Conservation (phyloP, 2,329 filamentous ascomycete species). For the Cladobotryum mycophilum region DNA sequence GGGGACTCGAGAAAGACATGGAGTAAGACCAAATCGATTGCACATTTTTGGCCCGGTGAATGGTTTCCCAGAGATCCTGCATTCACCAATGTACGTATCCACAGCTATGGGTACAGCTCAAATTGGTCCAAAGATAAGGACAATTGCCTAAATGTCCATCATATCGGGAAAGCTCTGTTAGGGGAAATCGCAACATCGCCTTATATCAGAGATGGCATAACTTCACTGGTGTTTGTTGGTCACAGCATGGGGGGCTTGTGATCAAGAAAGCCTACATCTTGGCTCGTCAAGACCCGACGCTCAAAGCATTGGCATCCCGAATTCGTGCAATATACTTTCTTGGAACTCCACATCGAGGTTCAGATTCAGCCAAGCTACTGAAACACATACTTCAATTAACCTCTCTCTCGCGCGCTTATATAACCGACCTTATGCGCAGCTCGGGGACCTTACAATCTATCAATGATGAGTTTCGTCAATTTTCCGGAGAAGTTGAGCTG, state of each 20-base stretch:
- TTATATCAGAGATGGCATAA: not conserved
- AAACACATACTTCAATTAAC: not conserved
- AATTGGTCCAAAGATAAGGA: constrained; percentile 4
- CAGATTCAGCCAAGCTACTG: not conserved
- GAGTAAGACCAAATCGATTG: not conserved
- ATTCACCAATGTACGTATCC: constrained; percentile 5
- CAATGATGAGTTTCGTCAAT: constrained; percentile 6
- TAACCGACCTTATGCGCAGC: constrained; percentile 1
- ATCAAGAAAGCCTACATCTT: constrained; percentile 8
- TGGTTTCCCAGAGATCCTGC: constrained; percentile 6
- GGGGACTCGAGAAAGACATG: constrained; percentile 2
- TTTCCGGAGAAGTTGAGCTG: constrained; percentile 1
- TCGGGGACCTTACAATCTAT: constrained; percentile 1
- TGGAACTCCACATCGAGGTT: constrained; percentile 8
- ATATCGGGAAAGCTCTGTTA: constrained; percentile 2
- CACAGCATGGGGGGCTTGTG: constrained; percentile 9
- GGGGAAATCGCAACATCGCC: constrained; percentile 3
- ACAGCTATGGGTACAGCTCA: constrained; percentile 7
- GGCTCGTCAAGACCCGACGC: not conserved
- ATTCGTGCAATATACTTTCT: constrained; percentile 8
- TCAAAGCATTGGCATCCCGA: not conserved
- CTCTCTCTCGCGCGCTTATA: constrained; percentile 6
- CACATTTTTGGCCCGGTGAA: constrained; percentile 6
- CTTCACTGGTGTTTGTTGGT: constrained; percentile 4
- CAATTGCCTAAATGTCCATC: constrained; percentile 1